Percentiles rank a stretch among this genome's conserved stretches.
These are phyloP conservation scores for Penicillium sp. DNA, from an alignment of 2,329 filamentous ascomycete species.

Conservation along the genomic window DNA sequence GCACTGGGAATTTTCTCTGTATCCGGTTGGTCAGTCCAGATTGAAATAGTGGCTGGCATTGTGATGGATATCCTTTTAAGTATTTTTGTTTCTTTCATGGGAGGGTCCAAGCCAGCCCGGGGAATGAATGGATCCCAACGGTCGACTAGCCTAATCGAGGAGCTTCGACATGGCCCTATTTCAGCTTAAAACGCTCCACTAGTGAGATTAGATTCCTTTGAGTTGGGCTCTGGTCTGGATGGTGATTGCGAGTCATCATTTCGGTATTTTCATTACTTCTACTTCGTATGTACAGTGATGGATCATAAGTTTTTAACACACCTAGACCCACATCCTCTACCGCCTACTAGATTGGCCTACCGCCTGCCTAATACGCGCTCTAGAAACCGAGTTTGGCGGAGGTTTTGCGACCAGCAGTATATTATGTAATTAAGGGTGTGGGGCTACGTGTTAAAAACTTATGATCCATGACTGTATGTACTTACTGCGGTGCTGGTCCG, in stretches of 20 bases:
- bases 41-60: slow-evolving; percentile 10
- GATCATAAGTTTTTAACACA: too few relatives aligned
- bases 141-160: slow-evolving; percentile 24
- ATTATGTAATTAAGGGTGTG: too few relatives aligned
- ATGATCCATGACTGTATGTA: too few relatives aligned
- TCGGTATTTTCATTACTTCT: background rate
- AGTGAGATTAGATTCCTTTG: background rate
- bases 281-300: too few relatives aligned
- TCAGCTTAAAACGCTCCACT: background rate
- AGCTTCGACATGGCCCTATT: background rate
- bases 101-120: background rate
- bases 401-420: too few relatives aligned
- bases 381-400: too few relatives aligned
- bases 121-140: slow-evolving; percentile 18
- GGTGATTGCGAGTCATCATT: background rate
- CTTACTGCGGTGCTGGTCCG: background rate
- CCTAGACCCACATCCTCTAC: too few relatives aligned
- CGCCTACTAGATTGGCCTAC: too few relatives aligned
- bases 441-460: too few relatives aligned
- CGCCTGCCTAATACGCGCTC: too few relatives aligned
- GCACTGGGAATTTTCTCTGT: slow-evolving; percentile 10
- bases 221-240: background rate
- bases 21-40: slow-evolving; percentile 17
- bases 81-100: background rate
- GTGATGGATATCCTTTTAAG: background rate